Evolutionary conservation across 345 rosid species (phyloP).

Genomic region (Nasturtium officinale): DNA sequence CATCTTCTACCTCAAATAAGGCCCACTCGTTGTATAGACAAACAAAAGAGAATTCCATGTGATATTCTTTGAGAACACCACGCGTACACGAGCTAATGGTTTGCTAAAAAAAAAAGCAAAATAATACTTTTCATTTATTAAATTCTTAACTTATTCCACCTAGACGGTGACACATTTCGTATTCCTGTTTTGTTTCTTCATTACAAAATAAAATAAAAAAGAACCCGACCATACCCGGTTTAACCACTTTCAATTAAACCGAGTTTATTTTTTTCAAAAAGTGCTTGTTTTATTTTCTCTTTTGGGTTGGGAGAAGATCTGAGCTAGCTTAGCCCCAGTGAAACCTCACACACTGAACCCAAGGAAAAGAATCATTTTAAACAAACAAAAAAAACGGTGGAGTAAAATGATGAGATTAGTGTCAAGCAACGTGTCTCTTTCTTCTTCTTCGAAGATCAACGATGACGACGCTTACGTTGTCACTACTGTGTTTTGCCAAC

Average conservation of each 20-base stretch:
- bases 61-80: constrained; percentile 20
- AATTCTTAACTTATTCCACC: constrained; percentile 29
- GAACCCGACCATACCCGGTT: constrained; percentile 8
- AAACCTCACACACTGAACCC: background rate
- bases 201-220: background rate
- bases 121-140: constrained; percentile 18
- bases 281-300: background rate
- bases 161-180: constrained; percentile 27
- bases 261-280: background rate
- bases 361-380: constrained; percentile 29
- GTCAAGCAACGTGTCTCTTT: constrained; percentile 41
- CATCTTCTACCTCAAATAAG: background rate
- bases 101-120: constrained; percentile 6
- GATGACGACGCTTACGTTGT: constrained; percentile 86
- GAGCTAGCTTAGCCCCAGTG: constrained; percentile 21
- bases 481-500: constrained; percentile 70
- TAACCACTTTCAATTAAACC: background rate
- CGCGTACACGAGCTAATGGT: constrained; percentile 29
- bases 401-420: constrained; percentile 22
- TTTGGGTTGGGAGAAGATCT: constrained; percentile 30
- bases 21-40: constrained; percentile 13
- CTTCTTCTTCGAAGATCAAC: constrained; percentile 66
- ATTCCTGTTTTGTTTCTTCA: constrained; percentile 1
- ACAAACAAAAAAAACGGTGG: constrained; percentile 18
- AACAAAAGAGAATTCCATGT: constrained; percentile 32